Evolutionary conservation across 2,329 filamentous ascomycete genomes (phyloP), one percentile per base, ranked within the genome.

Genomic region (Cladosporium sp.): DNA sequence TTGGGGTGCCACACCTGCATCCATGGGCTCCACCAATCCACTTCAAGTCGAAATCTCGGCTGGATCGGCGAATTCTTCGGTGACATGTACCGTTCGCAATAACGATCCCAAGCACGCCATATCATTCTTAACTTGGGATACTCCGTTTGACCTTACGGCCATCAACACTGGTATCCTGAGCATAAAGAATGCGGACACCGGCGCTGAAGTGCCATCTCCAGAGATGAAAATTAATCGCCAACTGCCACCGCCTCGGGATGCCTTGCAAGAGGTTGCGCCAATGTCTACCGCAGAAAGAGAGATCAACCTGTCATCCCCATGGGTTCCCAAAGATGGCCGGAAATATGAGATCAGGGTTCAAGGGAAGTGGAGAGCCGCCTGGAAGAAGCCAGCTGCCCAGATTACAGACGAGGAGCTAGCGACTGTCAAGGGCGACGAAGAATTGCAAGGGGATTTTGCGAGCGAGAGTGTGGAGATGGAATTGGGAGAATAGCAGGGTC

Each of bases 71-170:
- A 43, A 43, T 18, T 43, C 33, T 7, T 43, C 40, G 5, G 45
- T 72, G 7, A 57, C 63, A 8, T 60, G 71, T 20, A 68, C 62
- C 1, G 55, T 72, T 42, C 63, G 64, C 16, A 72, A 72, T 48
- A 61, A 55, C 27, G 60, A 62, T 38, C 59, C 62, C 1, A 52
- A 59, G 6, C 61, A 62, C 2, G 57, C 66, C 2, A 64, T 67
- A 49, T 68, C 69, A 0, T 43, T 73, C 5, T 56, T 73, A 18
- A 65, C 61, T 55, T 73, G 70, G 70, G 62, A 66, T 41, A 69
- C 69, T 1, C 70, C 70, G 3, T 57, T 73, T 32, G 70, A 72
- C 43, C 50, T 61, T 4, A 55, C 62, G 27, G 69, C 67, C 5
- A 48, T 66, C 11, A 66, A 67, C 20, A 60, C 68, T 2, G 68